Conservation (phyloP, 2,329 filamentous ascomycete species). For the Paraconiothyrium sp. region DNA sequence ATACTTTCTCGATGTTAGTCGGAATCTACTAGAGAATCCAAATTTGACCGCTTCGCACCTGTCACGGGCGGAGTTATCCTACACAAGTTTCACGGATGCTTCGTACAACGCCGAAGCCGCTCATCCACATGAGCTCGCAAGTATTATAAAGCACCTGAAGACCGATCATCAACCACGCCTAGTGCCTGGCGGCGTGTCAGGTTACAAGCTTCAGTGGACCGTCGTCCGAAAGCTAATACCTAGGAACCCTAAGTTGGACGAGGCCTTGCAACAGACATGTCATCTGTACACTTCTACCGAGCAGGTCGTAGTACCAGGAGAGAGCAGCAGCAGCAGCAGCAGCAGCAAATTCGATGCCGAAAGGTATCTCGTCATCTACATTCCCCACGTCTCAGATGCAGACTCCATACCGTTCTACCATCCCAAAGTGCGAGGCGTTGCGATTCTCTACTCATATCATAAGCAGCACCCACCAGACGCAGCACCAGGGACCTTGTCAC, state of each 20-base stretch:
- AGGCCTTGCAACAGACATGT: slow-evolving; percentile 82
- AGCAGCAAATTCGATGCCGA: slow-evolving; percentile 44
- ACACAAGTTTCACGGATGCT: slow-evolving; percentile 58
- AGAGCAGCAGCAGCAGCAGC: slow-evolving; percentile 20
- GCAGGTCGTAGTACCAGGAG: slow-evolving; percentile 21
- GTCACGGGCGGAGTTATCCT: slow-evolving; percentile 79
- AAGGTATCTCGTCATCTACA: slow-evolving; percentile 74
- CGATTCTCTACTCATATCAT: slow-evolving; percentile 76
- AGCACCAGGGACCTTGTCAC: slow-evolving; percentile 53
- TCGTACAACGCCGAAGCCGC: slow-evolving; percentile 44
- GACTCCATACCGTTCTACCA: slow-evolving; percentile 87
- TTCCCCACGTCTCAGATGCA: slow-evolving; percentile 72
- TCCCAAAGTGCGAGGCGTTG: slow-evolving; percentile 76
- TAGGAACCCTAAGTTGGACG: slow-evolving; percentile 80
- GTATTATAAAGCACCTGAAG: slow-evolving; percentile 60
- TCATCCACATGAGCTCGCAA: slow-evolving; percentile 49
- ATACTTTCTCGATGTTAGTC: slow-evolving; percentile 73
- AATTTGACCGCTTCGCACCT: slow-evolving; percentile 82
- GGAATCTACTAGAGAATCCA: slow-evolving; percentile 79
- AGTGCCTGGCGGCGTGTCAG: slow-evolving; percentile 37
- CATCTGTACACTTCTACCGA: slow-evolving; percentile 66
- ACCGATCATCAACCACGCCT: slow-evolving; percentile 48
- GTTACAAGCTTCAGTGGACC: slow-evolving; percentile 64
- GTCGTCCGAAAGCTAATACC: slow-evolving; percentile 83
- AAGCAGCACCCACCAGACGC: slow-evolving; percentile 36